Base-by-base conservation (phyloP, 2,329 filamentous ascomycete genomes). In the Camptophora hylomeconis region DNA sequence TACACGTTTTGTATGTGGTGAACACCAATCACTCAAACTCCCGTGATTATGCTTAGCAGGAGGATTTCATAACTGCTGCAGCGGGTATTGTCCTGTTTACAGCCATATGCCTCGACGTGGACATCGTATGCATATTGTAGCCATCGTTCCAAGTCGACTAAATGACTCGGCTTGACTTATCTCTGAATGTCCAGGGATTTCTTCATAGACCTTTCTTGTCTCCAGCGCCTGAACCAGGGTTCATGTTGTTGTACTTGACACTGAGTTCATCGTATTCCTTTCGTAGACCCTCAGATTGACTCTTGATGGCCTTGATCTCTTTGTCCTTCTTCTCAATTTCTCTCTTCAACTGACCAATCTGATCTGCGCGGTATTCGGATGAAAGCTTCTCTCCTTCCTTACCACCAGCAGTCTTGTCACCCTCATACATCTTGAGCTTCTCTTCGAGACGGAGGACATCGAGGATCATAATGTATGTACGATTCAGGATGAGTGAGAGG, bases 381-480 rank as follows among this genome's bases (percentile, higher is more conserved):
- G 73, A 72, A 30, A 89, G 64, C 60, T 81, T 80, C 45, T 72
- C 70, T 38, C 70, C 68, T 49, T 81, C 67, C 64, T 83, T 81
- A 45, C 64, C 65, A 43, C 67, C 65, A 26, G 61, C 62, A 44
- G 55, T 58, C 34, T 65, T 56, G 50, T 72, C 65, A 26, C 77
- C 76, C 65, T 92, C 82, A 55, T 81, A 77, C 40, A 71, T 63
- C 69, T 83, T 86, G 53, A 94, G 63, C 63, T 82, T 81, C 60
- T 93, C 83, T 65, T 98, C 87, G 30, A 98, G 78, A 39, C 82
- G 73, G 50, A 94, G 80, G 28, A 80, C 74, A 47, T 94, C 86
- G 42, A 93, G 71, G 50, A 94, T 93, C 81, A 95, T 87, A 51
- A 78, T 80, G 66, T 95, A 98, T 52, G 89, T 98, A 52, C 89